Base-by-base conservation (phyloP, 768 basidiomycete genomes). In the Zangia roseola region DNA sequence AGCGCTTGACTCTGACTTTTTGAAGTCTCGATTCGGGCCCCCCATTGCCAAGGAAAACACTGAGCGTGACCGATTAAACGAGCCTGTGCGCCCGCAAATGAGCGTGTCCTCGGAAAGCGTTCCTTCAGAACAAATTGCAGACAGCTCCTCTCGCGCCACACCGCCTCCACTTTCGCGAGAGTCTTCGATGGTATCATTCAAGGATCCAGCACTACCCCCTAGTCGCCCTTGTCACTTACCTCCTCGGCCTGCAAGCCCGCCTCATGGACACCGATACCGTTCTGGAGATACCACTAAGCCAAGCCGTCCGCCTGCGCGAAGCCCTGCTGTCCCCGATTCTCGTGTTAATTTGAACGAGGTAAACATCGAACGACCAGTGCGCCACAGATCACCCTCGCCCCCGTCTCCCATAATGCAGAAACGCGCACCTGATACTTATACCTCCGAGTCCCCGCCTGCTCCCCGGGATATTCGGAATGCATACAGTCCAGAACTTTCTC, bases 1-100 rank as follows among this genome's bases (percentile, higher is more conserved):
- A 28, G 30, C 16, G 16, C 35, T 23, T 50, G 10, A 45, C 17
- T n/a, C n/a, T 54, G 14, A 19, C 6, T n/a, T 34, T 14, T 35
- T 28, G 5, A 26, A 68, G 68, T 68, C 68, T 31, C 67, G 66
- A 9, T 68, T 68, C 25, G 66, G 66, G 6, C 66, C 66, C n/a
- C 66, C 66, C 3, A 47, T 68, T 16, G 33, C 42, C 26, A 65
- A 58, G 33, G 65, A 58, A 36, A 39, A 43, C 4, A 6, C 5
- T 16, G 31, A 31, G 14, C 14, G 14, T 31, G 31, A 31, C 31
- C 31, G 16, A 6, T 9, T 9, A 16, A 20, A 14, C 2, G 59
- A 65, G 10, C 40, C 47, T 21, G 33, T 20, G 19, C 50, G 24
- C 25, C 20, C 43, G 1, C 47, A 31, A n/a, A 40, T 19, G 26